Base-by-base conservation (phyloP, 768 basidiomycete species). In the Asterophora lycoperdoides region DNA sequence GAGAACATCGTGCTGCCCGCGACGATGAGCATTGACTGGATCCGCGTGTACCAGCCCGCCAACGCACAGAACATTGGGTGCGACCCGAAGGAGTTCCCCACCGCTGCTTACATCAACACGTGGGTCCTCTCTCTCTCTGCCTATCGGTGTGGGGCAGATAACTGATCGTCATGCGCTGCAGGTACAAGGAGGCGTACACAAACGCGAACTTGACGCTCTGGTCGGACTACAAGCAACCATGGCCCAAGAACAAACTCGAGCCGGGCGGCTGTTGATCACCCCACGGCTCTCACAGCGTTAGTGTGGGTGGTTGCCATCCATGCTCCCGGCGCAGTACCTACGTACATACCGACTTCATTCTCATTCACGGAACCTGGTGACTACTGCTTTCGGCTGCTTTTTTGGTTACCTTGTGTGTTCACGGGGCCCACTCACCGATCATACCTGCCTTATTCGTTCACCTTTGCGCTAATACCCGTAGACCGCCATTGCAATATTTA, bases 1-100 rank as follows among this genome's bases (percentile, higher is more conserved):
- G 69, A 70, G 5, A 56, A 78, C 33, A 60, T 89, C 23, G 64
- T 65, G 15, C 74, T 84, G 58, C 81, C 81, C 4, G 63, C 77
- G 8, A 72, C 69, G 20, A 84, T 93, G 86, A 70, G 70, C 46
- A 68, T 93, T 42, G 93, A 95, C 60, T 94, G 82, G 50, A 81
- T 94, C 48, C 79, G 93, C 1, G 86, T 95, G 6, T 86, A 85
- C 55, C 84, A 84, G 53, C 70, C 70, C 10, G 60, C 68, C 40
- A 66, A 75, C 52, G 59, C 67, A 4, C 61, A 70, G 32, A 81
- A 81, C 55, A 68, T 83, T 43, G 81, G 83, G 0, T 87, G 84
- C 53, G 86, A 92, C 58, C 89, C 92, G 4, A 57, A 65, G 8
- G 75, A 79, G 11, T 83, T 77, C 64, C 92, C 93, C 0, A 96